Base-by-base conservation (phyloP, 805 yeast species). In the Lipomyces anomalus region DNA sequence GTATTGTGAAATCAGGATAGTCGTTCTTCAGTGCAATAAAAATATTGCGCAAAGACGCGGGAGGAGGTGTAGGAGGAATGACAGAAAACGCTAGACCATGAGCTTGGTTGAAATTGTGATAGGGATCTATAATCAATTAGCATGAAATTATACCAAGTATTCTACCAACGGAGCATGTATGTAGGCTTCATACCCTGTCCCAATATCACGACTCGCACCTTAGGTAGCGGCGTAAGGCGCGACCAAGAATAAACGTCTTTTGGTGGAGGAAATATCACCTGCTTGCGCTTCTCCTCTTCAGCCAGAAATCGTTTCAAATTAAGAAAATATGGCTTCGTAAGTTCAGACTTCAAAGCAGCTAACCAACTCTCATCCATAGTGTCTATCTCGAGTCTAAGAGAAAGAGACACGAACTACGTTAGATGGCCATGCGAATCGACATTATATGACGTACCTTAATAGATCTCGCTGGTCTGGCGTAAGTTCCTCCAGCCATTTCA, bases 51-150 rank as follows among this genome's bases (percentile, higher is more conserved):
- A 92, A 69, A 1, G 96, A 87, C 1, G 94, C 92, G 0, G 98
- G 97, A 1, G 92, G 83, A 1, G 79, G 78, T 0, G 87, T 80
- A 1, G 95, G 95, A 26, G 84, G 82, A 45, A 78, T 73, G 1
- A 92, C 97, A 18, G 94, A 84, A 57, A 92, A 92, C 2, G 98
- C 97, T 23, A 92, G 68, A 0, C 98, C 98, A 60, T 92, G 98
- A 0, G 98, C 98, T 64, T 92, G 98, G 61, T 84, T 84, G 57
- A 66, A 65, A 62, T 88, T 87, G 64, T 92, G 98, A 62, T 92
- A 92, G 0, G 98, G 98, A 62, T 92, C 98, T n/a, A n/a, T n/a
- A n/a, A n/a, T n/a, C n/a, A n/a, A n/a, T n/a, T 29, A n/a, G 13
- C 33, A 16, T 16, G 33, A n/a, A n/a, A 29, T 29, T n/a, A n/a